These are phyloP conservation scores for Pythium dissotocum DNA, from an alignment of 352 stramenopile genomes.

Conservation along the genomic window DNA sequence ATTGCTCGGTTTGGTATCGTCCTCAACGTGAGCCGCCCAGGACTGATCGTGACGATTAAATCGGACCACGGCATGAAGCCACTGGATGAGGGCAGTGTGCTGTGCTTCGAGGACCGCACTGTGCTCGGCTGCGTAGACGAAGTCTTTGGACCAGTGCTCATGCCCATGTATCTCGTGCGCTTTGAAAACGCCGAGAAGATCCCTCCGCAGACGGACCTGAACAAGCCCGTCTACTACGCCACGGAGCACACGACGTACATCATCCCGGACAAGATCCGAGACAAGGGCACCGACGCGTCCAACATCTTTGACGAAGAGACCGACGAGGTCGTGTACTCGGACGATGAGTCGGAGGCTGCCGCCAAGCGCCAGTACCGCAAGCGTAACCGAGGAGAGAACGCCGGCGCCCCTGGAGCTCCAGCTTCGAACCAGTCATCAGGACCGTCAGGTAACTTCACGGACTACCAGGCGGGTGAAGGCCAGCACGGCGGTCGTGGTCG, in stretches of 20 bases:
- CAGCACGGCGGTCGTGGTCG: conserved; percentile 6
- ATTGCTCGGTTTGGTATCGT: conserved; percentile 69
- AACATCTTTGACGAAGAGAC: conserved; percentile 88
- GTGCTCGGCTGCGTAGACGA: conserved; percentile 84
- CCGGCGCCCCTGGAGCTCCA: background rate
- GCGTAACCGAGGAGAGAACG: conserved; percentile 45
- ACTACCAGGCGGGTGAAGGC: conserved; percentile 29
- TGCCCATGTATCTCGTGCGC: conserved; percentile 88
- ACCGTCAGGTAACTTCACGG: conserved; percentile 21
- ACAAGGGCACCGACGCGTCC: conserved; percentile 85
- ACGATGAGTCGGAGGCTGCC: conserved; percentile 78
- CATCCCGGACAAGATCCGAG: conserved; percentile 66
- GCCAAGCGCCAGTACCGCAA: conserved; percentile 75
- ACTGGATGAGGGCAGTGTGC: conserved; percentile 78
- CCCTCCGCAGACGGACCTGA: conserved; percentile 40
- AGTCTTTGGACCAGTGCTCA: conserved; percentile 80
- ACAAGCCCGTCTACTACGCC: conserved; percentile 60
- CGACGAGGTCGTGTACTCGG: conserved; percentile 75
- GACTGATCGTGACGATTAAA: conserved; percentile 83
- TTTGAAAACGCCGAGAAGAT: conserved; percentile 76
- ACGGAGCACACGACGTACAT: conserved; percentile 86
- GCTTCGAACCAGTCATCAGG: background rate
- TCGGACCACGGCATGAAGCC: conserved; percentile 55
- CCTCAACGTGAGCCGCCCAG: conserved; percentile 58
- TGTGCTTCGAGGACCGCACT: conserved; percentile 77